Base-by-base conservation (phyloP, 2,329 filamentous ascomycete genomes). In the Corynespora cassiicola region DNA sequence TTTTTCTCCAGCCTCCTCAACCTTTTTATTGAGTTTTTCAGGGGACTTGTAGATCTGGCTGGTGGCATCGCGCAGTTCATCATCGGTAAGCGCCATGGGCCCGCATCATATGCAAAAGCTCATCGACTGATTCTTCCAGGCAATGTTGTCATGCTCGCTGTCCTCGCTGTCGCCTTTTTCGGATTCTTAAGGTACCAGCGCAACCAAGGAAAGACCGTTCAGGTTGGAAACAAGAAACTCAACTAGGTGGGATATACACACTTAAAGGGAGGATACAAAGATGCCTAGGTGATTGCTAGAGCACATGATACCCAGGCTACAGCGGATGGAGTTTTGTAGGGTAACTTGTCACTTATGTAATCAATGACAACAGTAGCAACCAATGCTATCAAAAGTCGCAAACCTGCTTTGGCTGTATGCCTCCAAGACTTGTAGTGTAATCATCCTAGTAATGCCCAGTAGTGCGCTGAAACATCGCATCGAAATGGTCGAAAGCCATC, bases 151-250 rank as follows among this genome's bases (percentile, higher is more conserved):
- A 61, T 68, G 53, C 56, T 68, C 18, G 61, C 52, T 17, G 55
- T 67, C 14, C 50, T 67, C 6, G 62, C 56, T 15, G 54, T 47
- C 6, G 60, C 54, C 1, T 50, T 60, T 28, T 58, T 68, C 33
- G 64, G 54, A n/a, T 68, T 64, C 50, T 42, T 68, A 29, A 57
- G 63, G 45, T 67, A 65, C 43, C 63, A 67, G 52, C 58, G 61
- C 35, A 61, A 48, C 36, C 65, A 67, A 50, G 65, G 65, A 17
- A 58, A 54, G 15, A 53, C 59, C 14, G 63, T 68, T 25, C 49
- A 57, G 30, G 57, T 67, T 19, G 65, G 63, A 22, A 57, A 66
- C 45, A 68, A 67, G 56, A 68, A 68, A 50, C 33, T 67, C 28
- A 68, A 66, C 42, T 68, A 59, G 42, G 39, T 14, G 21, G 8